Percentiles rank a stretch among this genome's conserved stretches.
Conservation (phyloP, 176 grass and related monocot species). For the Oryza longistaminata region DNA sequence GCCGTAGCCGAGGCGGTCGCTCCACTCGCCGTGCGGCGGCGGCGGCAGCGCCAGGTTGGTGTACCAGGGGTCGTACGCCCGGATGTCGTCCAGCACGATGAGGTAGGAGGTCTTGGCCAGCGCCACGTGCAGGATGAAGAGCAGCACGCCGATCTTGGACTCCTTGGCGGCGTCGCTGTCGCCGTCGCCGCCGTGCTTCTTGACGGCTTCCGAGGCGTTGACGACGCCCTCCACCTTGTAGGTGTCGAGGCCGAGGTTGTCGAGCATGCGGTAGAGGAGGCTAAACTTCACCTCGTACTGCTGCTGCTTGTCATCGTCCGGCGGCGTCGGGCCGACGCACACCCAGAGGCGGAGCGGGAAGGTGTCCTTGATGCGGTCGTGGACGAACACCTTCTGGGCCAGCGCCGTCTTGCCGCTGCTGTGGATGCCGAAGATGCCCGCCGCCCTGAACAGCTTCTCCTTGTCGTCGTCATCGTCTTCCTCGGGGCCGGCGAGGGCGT, state of each 20-base stretch:
- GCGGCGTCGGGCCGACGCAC: slow-evolving; percentile 49
- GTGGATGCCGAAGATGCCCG: slow-evolving; percentile 45
- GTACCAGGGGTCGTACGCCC: slow-evolving; percentile 39
- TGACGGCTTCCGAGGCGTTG: neutral
- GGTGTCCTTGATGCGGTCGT: slow-evolving; percentile 52
- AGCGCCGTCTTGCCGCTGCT: slow-evolving; percentile 65
- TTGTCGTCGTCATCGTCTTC: neutral
- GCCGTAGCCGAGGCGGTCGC: slow-evolving; percentile 55
- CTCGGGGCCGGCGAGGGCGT: slow-evolving; percentile 22
- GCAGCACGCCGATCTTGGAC: slow-evolving; percentile 35
- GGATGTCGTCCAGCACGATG: slow-evolving; percentile 36
- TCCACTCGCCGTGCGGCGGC: slow-evolving; percentile 22
- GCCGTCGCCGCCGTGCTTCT: neutral
- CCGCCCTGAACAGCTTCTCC: slow-evolving; percentile 29
- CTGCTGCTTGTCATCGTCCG: neutral
- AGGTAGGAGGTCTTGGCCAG: slow-evolving; percentile 51
- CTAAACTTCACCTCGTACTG: slow-evolving; percentile 4
- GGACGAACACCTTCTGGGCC: slow-evolving; percentile 55
- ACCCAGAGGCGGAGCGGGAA: slow-evolving; percentile 61
- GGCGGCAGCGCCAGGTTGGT: slow-evolving; percentile 38
- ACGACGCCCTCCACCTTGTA: slow-evolving; percentile 30
- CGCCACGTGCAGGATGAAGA: slow-evolving; percentile 40
- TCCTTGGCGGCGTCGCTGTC: neutral
- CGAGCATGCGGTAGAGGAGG: slow-evolving; percentile 64
- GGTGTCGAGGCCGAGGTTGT: slow-evolving; percentile 67